These are phyloP conservation scores for Kazachstania kunashirensis DNA, from an alignment of 805 yeast species.

Conservation along the genomic window DNA sequence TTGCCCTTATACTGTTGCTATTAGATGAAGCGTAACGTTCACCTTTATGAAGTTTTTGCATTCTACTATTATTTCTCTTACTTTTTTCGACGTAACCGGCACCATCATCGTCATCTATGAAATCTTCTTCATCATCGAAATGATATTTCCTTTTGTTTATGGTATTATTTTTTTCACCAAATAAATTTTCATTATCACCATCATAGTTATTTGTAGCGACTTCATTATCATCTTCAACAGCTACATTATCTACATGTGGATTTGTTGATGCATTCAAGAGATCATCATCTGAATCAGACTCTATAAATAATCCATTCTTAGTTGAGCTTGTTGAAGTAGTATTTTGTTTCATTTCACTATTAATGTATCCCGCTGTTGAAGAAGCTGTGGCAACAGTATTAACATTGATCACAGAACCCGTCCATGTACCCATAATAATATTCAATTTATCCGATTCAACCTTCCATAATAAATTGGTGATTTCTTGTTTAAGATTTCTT, in stretches of 20 bases:
- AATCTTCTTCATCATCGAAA: constrained; percentile 33
- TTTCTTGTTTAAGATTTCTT: constrained; percentile 21
- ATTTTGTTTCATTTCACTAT: not conserved
- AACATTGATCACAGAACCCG: constrained; percentile 33
- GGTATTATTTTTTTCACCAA: constrained; percentile 20
- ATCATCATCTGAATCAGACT: constrained; percentile 18
- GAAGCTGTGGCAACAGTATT: constrained; percentile 16
- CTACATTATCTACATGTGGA: constrained; percentile 16
- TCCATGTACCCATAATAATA: constrained; percentile 31
- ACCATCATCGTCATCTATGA: constrained; percentile 57
- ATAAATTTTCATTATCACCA: constrained; percentile 12
- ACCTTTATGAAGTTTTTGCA: constrained; percentile 3
- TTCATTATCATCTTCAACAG: constrained; percentile 9
- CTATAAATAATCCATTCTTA: constrained; percentile 22
- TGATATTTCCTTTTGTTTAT: constrained; percentile 22
- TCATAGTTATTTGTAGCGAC: constrained; percentile 9
- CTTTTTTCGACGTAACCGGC: constrained; percentile 33
- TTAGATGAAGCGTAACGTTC: not conserved
- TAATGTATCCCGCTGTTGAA: constrained; percentile 1
- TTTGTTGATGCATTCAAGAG: constrained; percentile 17
- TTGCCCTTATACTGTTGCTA: not conserved
- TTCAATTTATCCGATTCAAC: constrained; percentile 16
- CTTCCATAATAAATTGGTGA: constrained; percentile 32
- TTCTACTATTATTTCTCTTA: not conserved
- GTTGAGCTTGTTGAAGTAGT: constrained; percentile 6